Base-by-base conservation (phyloP, 2,329 filamentous ascomycete species). In the Alternaria gansuensis region DNA sequence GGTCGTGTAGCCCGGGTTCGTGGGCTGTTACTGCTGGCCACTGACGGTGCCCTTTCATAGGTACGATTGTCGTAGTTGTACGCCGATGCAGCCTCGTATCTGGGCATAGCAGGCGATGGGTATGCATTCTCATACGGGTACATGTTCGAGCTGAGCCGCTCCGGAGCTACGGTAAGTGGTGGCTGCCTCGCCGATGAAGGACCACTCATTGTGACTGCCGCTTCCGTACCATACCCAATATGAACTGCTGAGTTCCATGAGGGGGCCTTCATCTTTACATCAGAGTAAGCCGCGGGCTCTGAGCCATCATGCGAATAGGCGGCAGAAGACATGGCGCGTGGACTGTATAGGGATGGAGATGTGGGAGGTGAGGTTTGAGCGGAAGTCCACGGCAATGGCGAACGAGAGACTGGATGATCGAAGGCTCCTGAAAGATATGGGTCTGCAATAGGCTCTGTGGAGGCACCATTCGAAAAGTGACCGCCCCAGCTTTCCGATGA, bases 231-330 rank as follows among this genome's bases (percentile, higher is more conserved):
- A 37, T 59, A 68, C 17, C 33, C 29, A 33, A 48, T 48, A 31
- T 62, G 63, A 28, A 62, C 65, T 14, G 74, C 71, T 31, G 68
- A 55, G 24, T 55, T 53, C 75, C 74, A 77, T 6, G 60, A 64
- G 2, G 68, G 54, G 23, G 63, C 61, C 44, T 76, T 75, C 6
- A 72, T 53, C 55, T 75, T 76, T 48, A 77, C 60, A 4, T 55
- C 57, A 28, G 72, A 59, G 41, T 70, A 75, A 14, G 31, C 21
- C 4, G 57, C 55, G n/a, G 67, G 60, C 17, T 75, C 72, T 4
- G 72, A 70, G 21, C 66, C 69, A 41, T 68, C 67, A 8, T 71
- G 71, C n/a, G 76, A 77, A 54, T 73, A 77, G 10, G 71, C 63
- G 7, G 70, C 64, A 9, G 75, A 76, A 9, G 75, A 75, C 63